phyloP scores from a whole-genome alignment of 2,329 filamentous ascomycete species.

The Ophidiomyces ophidiicola region DNA sequence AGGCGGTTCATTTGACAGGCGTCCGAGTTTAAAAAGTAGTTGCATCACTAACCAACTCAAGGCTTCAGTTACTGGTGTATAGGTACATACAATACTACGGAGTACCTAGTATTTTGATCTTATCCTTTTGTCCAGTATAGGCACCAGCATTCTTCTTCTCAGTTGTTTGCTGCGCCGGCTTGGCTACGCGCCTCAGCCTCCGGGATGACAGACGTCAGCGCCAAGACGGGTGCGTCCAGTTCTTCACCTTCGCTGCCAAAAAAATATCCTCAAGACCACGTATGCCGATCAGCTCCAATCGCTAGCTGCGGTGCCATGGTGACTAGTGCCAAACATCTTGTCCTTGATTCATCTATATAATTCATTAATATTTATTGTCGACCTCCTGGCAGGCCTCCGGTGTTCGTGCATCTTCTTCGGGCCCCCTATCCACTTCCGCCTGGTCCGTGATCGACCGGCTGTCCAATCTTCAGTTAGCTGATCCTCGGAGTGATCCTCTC shows the following conservation, averaged over 20 bases:
- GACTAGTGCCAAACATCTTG: no score
- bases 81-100: no score
- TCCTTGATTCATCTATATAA: no score
- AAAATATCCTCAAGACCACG: no score
- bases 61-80: not conserved
- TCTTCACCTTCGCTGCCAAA: not conserved
- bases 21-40: no score
- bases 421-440: not conserved
- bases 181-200: not conserved
- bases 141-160: not conserved
- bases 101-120: not conserved
- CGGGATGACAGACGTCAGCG: conserved; percentile 6
- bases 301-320: no score
- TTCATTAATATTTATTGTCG: no score
- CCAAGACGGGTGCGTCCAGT: not conserved
- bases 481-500: no score
- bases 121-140: not conserved
- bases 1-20: conserved; percentile 1
- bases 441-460: conserved; percentile 4
- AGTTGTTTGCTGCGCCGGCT: not conserved
- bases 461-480: not conserved
- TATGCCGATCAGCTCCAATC: no score
- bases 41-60: no score
- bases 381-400: no score
- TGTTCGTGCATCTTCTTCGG: not conserved